Evolutionary conservation across 495 filamentous ascomycete genomes (phyloP).

Genomic region (Bryoglossum gracile): DNA sequence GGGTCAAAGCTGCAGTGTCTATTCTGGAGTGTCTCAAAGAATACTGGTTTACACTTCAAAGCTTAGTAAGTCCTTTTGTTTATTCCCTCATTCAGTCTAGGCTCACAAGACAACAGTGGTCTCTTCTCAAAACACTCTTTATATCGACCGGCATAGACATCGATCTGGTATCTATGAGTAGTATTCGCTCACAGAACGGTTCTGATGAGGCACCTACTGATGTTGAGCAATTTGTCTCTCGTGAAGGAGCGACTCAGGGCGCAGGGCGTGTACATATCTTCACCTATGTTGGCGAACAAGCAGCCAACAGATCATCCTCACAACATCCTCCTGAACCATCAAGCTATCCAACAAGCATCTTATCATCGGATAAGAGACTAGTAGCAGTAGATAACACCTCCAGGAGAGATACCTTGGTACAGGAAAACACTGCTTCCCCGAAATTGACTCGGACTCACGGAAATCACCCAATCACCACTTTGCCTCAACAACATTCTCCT

Average conservation of each 20-base stretch:
- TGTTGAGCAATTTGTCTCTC: not conserved
- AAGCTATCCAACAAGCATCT: not conserved
- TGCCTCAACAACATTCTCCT: not conserved
- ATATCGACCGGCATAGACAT: not conserved
- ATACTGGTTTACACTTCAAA: conserved; percentile 10
- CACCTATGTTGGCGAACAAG: conserved; percentile 3
- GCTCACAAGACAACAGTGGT: conserved; percentile 2
- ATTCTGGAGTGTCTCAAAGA: conserved; percentile 13
- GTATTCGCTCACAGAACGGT: not conserved
- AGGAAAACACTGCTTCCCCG: not conserved
- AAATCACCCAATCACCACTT: not conserved
- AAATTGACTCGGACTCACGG: not conserved
- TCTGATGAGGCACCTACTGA: not conserved
- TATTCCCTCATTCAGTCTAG: not conserved
- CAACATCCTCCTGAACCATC: not conserved
- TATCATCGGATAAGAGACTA: not conserved
- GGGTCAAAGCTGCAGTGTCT: conserved; percentile 8
- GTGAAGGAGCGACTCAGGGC: not conserved
- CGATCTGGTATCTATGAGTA: not conserved
- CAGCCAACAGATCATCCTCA: not conserved
- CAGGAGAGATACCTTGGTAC: not conserved
- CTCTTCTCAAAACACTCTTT: not conserved
- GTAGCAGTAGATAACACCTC: not conserved
- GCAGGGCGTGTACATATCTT: not conserved
- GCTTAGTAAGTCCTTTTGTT: conserved; percentile 4